phyloP scores from a whole-genome alignment of 805 yeast genomes.

The Yamadazyma endophytica region DNA sequence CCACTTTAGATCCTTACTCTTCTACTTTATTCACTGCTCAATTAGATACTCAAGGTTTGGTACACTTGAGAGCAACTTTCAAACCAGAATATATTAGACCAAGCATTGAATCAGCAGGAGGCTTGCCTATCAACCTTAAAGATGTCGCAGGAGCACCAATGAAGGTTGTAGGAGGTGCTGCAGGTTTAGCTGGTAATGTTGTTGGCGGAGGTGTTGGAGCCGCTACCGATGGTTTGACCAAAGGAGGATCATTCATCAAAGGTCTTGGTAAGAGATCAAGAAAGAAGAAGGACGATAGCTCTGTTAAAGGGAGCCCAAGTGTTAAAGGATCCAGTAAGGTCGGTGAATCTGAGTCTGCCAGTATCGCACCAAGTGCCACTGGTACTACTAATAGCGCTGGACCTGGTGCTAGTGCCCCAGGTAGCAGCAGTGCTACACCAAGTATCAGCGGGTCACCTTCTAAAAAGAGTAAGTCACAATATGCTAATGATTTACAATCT shows the following conservation, averaged over 20 bases:
- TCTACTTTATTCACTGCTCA: slow-evolving; percentile 44
- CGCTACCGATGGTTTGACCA: slow-evolving; percentile 44
- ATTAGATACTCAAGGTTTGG: slow-evolving; percentile 61
- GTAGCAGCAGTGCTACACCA: background rate
- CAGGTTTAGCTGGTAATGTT: slow-evolving; percentile 30
- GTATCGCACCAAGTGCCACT: background rate
- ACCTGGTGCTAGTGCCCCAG: slow-evolving; percentile 3
- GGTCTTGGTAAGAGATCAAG: slow-evolving; percentile 22
- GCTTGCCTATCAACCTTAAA: slow-evolving; percentile 38
- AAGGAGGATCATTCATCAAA: slow-evolving; percentile 42
- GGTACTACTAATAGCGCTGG: slow-evolving; percentile 2
- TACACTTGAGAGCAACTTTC: slow-evolving; percentile 53
- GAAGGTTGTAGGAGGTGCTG: slow-evolving; percentile 41
- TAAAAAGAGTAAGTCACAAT: slow-evolving; percentile 10
- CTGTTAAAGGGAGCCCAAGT: slow-evolving; percentile 1
- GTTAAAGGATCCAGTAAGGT: background rate
- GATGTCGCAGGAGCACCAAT: slow-evolving; percentile 44
- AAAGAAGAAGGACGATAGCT: slow-evolving; percentile 15
- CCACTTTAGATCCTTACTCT: slow-evolving; percentile 43
- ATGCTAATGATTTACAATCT: slow-evolving; percentile 30
- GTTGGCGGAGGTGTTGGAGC: slow-evolving; percentile 43
- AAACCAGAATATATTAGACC: slow-evolving; percentile 67
- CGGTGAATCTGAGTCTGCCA: background rate
- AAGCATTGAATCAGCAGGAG: slow-evolving; percentile 35
- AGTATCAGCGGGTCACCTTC: slow-evolving; percentile 2